Base-by-base conservation (phyloP, 1,284 basidiomycete genomes). In the Leccinum pachyderme region DNA sequence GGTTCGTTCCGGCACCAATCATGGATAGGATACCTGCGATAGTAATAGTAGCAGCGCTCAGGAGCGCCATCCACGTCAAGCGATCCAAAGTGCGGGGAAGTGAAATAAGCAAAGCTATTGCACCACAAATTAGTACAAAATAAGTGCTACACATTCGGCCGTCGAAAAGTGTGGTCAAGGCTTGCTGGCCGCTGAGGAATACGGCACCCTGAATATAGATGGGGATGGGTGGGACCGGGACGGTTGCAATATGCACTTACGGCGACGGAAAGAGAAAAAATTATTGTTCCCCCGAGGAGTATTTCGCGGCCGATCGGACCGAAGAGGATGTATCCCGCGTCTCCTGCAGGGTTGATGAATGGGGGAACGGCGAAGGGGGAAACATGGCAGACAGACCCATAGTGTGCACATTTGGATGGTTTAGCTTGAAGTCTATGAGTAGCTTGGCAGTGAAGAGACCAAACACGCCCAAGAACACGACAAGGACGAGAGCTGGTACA, bases 381-480 rank as follows among this genome's bases (percentile, higher is more conserved):
- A 52, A 46, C 13, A 25, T 5, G 47, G 7, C 29, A 27, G n/a
- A 39, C 49, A 13, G 58, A 70, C 73, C 80, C 77, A 83, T 81
- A 56, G 73, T 81, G 59, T 84, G 81, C 5, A 82, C 80, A 27
- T 74, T 72, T 4, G 78, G 80, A 60, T 83, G 81, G 55, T 80
- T 80, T 15, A 81, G 56, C 66, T 82, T 83, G 74, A 84, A 83
- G 63, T 81, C 77, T 49, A 82, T 75, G 33, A 82, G 69, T 4
- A 81, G 65, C 59, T 81, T 82, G 6, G 81, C 77, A 0, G 81
- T 82, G 59, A 76, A 81, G 5, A 79, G 64, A 5, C 73, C 81
- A 58, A 81, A 81, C 6, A 75, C 60, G n/a, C 81, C 79, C n/a
- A 83, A 65, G 57, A 83, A 80, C 18, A 80, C 66, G n/a, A 82